Conservation (phyloP, 2,329 filamentous ascomycete species). For the Eurotiales sp. region DNA sequence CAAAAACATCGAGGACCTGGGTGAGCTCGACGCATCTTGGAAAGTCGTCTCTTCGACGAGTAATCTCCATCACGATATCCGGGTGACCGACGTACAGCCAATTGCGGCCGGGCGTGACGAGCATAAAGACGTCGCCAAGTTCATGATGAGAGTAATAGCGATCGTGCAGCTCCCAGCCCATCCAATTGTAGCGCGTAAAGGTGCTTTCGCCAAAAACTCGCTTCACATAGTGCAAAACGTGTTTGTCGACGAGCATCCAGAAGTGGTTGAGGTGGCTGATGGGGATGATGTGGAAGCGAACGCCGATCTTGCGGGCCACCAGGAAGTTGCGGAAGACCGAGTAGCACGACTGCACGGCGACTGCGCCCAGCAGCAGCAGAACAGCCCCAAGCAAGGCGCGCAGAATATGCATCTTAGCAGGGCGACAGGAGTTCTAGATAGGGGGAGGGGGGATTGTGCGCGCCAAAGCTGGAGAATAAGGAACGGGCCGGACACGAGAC, state of each 20-base stretch:
- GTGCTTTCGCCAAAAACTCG: conserved; percentile 1
- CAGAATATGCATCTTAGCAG: background rate
- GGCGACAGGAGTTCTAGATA: no score
- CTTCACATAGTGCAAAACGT: conserved; percentile 2
- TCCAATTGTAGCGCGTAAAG: conserved; percentile 9
- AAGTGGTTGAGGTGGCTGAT: conserved; percentile 5
- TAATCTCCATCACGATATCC: conserved; percentile 5
- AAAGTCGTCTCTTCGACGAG: background rate
- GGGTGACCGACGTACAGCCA: conserved; percentile 7
- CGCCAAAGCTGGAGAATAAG: no score
- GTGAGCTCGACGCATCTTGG: conserved; percentile 6
- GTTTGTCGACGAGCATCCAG: conserved; percentile 6
- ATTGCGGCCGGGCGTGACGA: conserved; percentile 4
- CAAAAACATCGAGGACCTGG: background rate
- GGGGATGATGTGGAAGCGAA: conserved; percentile 7
- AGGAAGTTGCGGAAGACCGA: background rate
- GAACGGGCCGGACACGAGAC: no score
- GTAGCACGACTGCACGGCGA: conserved; percentile 3
- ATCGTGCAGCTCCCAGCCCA: conserved; percentile 8
- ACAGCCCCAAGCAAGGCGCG: background rate
- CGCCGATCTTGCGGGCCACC: background rate
- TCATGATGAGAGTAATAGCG: conserved; percentile 8
- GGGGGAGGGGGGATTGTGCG: no score
- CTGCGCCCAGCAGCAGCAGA: background rate
- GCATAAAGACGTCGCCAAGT: conserved; percentile 3